Percentiles rank a stretch among this genome's conserved stretches.
Evolutionary conservation across 495 filamentous ascomycete genomes (phyloP).

Genomic region (Trichocladium uniseriatum): DNA sequence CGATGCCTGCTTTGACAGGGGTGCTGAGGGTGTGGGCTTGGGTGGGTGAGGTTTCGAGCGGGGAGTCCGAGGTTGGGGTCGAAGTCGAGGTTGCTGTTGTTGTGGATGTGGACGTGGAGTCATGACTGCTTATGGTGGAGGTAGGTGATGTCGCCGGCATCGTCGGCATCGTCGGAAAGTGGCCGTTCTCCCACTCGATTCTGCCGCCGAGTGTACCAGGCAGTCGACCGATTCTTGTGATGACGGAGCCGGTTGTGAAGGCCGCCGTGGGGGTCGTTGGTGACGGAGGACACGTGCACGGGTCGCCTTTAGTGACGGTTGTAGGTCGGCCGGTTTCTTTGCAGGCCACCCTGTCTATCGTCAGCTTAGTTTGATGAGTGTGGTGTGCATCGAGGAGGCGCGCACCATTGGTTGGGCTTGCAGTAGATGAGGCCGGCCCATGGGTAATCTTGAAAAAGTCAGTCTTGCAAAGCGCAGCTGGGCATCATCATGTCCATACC

Average conservation of each 20-base stretch:
- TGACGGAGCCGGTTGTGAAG: conserved; percentile 13
- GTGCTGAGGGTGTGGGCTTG: conserved; percentile 3
- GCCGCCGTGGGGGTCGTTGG: conserved; percentile 6
- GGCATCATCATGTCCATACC: not conserved
- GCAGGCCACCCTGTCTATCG: conserved; percentile 9
- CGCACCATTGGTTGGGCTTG: conserved; percentile 14
- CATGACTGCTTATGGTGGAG: not conserved
- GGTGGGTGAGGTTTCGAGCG: not conserved
- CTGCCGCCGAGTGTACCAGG: conserved; percentile 17
- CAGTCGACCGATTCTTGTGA: conserved; percentile 19
- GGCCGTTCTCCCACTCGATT: conserved; percentile 21
- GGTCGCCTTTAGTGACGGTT: conserved; percentile 5
- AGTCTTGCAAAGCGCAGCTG: not conserved
- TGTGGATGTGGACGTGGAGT: not conserved
- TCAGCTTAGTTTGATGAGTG: not conserved
- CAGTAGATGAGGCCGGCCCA: conserved; percentile 24
- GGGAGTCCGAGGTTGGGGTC: no score
- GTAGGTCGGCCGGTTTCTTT: conserved; percentile 4
- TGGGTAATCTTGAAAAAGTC: conserved; percentile 2
- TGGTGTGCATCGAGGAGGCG: conserved; percentile 1
- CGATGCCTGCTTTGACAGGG: conserved; percentile 18
- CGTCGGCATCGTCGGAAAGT: conserved; percentile 13
- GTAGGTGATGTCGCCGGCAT: not conserved
- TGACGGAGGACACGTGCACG: conserved; percentile 19
- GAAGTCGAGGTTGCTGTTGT: not conserved